A percentile compares a stretch with the other conserved stretches of the same genome.
phyloP scores from a whole-genome alignment of 768 basidiomycete genomes.

The Exsudoporus frostii region DNA sequence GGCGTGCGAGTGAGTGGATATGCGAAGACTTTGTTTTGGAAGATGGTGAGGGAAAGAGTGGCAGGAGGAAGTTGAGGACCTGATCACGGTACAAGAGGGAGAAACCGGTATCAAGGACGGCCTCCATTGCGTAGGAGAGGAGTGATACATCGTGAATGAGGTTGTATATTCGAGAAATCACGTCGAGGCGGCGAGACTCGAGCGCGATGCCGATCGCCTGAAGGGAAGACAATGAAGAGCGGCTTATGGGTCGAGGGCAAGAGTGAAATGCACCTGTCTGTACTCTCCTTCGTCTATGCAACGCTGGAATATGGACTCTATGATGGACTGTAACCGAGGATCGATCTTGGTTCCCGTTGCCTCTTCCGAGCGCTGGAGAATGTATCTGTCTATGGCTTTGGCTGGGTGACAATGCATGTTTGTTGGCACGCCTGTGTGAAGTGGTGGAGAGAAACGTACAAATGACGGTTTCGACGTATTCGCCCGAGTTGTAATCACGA shows the following conservation, averaged over 20 bases:
- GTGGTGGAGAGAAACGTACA: conserved; percentile 55
- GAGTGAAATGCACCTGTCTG: conserved; percentile 62
- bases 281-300: conserved; percentile 88
- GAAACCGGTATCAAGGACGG: conserved; percentile 86
- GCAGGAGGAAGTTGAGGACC: conserved; percentile 73
- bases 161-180: conserved; percentile 75
- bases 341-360: conserved; percentile 63
- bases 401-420: conserved; percentile 45
- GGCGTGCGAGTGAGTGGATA: conserved; percentile 78
- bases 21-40: conserved; percentile 72
- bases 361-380: conserved; percentile 62
- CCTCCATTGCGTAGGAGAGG: conserved; percentile 89
- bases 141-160: conserved; percentile 72
- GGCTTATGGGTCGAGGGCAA: background rate
- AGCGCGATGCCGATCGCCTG: conserved; percentile 95
- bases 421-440: background rate
- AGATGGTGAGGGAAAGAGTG: conserved; percentile 79
- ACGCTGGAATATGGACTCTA: conserved; percentile 83
- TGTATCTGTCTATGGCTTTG: conserved; percentile 94
- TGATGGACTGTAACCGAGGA: conserved; percentile 73
- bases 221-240: conserved; percentile 7
- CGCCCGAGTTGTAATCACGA: conserved; percentile 60
- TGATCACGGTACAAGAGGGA: conserved; percentile 82
- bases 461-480: conserved; percentile 93
- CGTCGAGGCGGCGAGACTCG: conserved; percentile 84